Evolutionary conservation across 768 basidiomycete species (phyloP), one percentile per base, ranked within the genome.

Genomic region (Hygrophoropsis aurantiaca): DNA sequence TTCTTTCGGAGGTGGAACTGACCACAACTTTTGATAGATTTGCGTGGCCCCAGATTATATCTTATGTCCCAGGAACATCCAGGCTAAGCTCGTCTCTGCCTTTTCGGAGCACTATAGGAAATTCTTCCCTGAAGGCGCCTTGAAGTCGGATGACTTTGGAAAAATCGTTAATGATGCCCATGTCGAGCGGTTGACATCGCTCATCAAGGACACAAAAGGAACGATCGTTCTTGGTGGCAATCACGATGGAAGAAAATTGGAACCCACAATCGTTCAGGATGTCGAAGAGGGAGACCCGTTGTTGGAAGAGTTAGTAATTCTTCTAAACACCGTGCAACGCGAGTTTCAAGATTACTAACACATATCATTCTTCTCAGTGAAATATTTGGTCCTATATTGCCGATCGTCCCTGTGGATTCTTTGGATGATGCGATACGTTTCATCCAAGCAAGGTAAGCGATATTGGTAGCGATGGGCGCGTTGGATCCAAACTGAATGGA

Each of bases 371-470:
- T 30, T 13, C 27, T 13, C 52, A 87, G 86, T 50, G 88, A 90
- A 59, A 60, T 88, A 3, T 90, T 90, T 53, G 88, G 85, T 0
- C 87, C 88, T 0, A 60, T 90, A 19, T 56, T 90, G 6, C 80
- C 87, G 1, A 71, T 90, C 37, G 55, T 88, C 11, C 67, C 79
- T 0, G 74, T 89, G 1, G 76, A 81, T 25, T 68, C 61, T 43
- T 44, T 85, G 6, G 72, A 80, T 3, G 77, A 79, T 16, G 85
- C 81, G 0, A 67, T 86, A 30, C 68, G 71, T 1, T 80, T 80
- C 54, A 62, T 87, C 35, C 77, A 76, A 38, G 61, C 66, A 3
- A 70, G 74, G 85, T 84, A 41, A 15, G 73, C 51, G 46, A 7
- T 4, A 16, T 15, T 9, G 36, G 39, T 11, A n/a, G 5, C 33